These are phyloP conservation scores for Monosporascus sp. DNA, from an alignment of 2,329 filamentous ascomycete genomes.

Conservation along the genomic window DNA sequence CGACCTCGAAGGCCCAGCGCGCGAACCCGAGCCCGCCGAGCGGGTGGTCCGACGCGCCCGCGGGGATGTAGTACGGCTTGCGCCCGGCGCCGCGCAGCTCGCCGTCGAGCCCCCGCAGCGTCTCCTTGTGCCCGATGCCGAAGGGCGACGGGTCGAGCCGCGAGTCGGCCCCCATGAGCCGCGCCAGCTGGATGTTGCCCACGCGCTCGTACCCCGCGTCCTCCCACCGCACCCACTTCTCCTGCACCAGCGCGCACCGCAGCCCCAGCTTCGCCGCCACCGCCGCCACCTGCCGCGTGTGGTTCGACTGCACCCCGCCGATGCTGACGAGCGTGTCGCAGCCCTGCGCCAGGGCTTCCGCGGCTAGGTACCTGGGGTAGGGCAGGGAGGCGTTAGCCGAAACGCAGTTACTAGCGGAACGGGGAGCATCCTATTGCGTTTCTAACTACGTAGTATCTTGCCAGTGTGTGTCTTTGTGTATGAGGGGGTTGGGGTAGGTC, in stretches of 20 bases:
- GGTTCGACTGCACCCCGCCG: constrained; percentile 65
- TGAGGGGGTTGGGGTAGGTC: too few species aligned
- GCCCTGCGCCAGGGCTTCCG: constrained; percentile 53
- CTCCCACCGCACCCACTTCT: constrained; percentile 62
- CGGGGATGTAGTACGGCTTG: constrained; percentile 67
- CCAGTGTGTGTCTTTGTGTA: too few species aligned
- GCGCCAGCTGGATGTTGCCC: constrained; percentile 66
- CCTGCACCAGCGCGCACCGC: constrained; percentile 53
- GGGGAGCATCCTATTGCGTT: not conserved
- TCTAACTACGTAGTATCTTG: too few species aligned
- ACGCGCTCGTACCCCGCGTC: constrained; percentile 57
- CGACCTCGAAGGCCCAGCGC: constrained; percentile 65
- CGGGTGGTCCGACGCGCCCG: constrained; percentile 64
- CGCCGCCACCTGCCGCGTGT: constrained; percentile 62
- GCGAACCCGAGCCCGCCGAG: constrained; percentile 66
- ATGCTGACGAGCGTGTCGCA: constrained; percentile 60
- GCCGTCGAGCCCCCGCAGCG: constrained; percentile 46
- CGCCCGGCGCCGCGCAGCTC: constrained; percentile 48
- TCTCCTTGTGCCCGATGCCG: constrained; percentile 63
- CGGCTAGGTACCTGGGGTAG: constrained; percentile 50
- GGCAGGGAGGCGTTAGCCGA: not conserved
- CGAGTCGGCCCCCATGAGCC: constrained; percentile 62
- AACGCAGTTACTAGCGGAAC: not conserved
- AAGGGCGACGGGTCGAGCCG: constrained; percentile 55
- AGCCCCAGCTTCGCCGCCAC: constrained; percentile 54